phyloP scores from a whole-genome alignment of 2,329 filamentous ascomycete genomes.

The Pyrenophora seminiperda region DNA sequence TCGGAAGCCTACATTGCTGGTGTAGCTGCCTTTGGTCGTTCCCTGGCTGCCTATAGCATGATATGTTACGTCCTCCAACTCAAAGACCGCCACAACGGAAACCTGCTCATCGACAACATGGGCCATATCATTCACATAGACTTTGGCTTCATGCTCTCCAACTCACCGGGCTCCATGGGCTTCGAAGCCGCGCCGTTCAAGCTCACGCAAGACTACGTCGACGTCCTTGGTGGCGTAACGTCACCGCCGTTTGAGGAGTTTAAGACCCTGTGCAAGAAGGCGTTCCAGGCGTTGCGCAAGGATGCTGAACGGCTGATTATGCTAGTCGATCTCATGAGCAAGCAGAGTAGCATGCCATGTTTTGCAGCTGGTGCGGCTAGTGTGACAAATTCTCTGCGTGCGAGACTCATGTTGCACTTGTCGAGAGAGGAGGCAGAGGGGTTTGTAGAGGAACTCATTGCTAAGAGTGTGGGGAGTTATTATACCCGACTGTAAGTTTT shows the following conservation, averaged over 20 bases:
- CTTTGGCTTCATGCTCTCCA: conserved; percentile 88
- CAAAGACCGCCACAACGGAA: conserved; percentile 85
- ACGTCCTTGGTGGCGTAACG: conserved; percentile 75
- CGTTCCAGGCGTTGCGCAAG: conserved; percentile 79
- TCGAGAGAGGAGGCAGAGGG: conserved; percentile 80
- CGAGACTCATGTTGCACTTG: conserved; percentile 80
- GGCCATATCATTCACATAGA: conserved; percentile 89
- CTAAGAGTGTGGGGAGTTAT: conserved; percentile 83
- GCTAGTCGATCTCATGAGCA: conserved; percentile 82
- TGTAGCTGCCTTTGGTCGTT: conserved; percentile 78
- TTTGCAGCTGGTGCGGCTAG: conserved; percentile 75
- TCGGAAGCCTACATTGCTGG: conserved; percentile 72
- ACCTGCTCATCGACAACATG: conserved; percentile 82
- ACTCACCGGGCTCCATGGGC: conserved; percentile 80
- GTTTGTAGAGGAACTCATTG: conserved; percentile 81
- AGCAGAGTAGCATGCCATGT: conserved; percentile 80
- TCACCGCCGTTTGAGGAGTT: conserved; percentile 75
- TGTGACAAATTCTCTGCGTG: conserved; percentile 70
- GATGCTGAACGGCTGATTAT: conserved; percentile 82
- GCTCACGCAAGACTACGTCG: conserved; percentile 82
- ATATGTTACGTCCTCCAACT: conserved; percentile 83
- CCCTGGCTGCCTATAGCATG: conserved; percentile 83
- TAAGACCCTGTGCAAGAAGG: conserved; percentile 79
- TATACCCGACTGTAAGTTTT: conserved; percentile 77
- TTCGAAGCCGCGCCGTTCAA: conserved; percentile 90